Evolutionary conservation across 2,329 filamentous ascomycete species (phyloP), one percentile per base, ranked within the genome.

Genomic region (Aspergillus amoenus): DNA sequence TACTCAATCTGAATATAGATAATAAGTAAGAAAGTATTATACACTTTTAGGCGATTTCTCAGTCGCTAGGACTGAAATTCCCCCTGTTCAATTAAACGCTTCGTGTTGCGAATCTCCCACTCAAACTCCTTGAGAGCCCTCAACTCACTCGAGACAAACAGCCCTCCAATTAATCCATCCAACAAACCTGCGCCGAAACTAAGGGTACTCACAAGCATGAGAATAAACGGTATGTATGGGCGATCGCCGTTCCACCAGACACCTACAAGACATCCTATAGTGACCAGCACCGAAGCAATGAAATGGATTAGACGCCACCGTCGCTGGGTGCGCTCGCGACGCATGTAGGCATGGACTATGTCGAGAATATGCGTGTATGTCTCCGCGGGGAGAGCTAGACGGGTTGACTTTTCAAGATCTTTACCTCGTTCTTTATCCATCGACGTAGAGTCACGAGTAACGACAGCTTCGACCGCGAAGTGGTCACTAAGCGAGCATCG

Each of bases 401-500:
- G 68, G 2, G 7, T 27, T 21, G 41, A 39, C 12, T 57, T 59
- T 24, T 37, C 52, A 8, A 13, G 18, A 46, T 46, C 32, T 4
- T n/a, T n/a, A 4, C 22, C 24, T n/a, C 41, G 9, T 21, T 44
- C 13, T 6, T 42, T 32, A 22, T 21, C 15, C 3, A 53, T 52
- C 2, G 61, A 58, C 4, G 51, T 27, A 3, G 62, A 22, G 32
- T 48, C 77, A 12, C 83, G 80, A 4, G 78, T 75, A 9, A 97
- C 80, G 0, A 90, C 92, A 5, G 90, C 87, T 71, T 93, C 89
- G 52, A 97, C 89, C 21, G 91, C 92, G 73, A 97, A 97, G 73
- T 97, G 94, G 70, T 99, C 93, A 66, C 92, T 97, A 24, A 97
- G 81, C 1, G 91, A 96, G 76, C 92, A 96, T 61, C 86, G 82